These are phyloP conservation scores for Podospora fimiseda DNA, from an alignment of 495 filamentous ascomycete genomes.

Conservation along the genomic window DNA sequence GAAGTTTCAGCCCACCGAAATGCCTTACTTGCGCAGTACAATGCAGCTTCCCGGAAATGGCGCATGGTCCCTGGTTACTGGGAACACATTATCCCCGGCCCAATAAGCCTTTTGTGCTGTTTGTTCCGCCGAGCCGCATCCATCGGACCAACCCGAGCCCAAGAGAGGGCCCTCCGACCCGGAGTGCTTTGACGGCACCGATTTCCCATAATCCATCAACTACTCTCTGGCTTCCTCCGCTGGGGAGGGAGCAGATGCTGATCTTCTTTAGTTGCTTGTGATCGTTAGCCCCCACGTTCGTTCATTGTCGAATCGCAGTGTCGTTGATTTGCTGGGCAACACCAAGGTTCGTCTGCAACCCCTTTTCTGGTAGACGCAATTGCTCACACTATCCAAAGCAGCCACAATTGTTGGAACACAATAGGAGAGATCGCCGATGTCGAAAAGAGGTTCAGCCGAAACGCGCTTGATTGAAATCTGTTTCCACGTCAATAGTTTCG, in stretches of 20 bases:
- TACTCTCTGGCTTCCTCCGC: neutral
- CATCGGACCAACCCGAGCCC: neutral
- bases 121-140: neutral
- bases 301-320: neutral
- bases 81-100: neutral
- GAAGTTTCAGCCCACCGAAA: constrained; percentile 12
- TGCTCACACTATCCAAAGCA: too few species aligned
- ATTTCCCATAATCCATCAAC: neutral
- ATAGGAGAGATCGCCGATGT: too few species aligned
- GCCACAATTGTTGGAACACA: too few species aligned
- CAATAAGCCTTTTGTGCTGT: neutral
- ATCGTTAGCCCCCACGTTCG: neutral
- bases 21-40: constrained; percentile 6
- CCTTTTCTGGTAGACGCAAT: neutral
- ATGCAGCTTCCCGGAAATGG: constrained; percentile 1
- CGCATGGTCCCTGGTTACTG: neutral
- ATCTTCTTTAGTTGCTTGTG: neutral
- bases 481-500: neutral
- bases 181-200: neutral
- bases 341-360: neutral
- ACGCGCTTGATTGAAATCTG: neutral
- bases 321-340: neutral
- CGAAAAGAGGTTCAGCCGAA: too few species aligned
- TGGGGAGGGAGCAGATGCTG: neutral
- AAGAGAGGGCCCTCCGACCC: neutral